Evolutionary conservation across 257 asterid genomes (phyloP).

Genomic region (Plantago ovata): DNA sequence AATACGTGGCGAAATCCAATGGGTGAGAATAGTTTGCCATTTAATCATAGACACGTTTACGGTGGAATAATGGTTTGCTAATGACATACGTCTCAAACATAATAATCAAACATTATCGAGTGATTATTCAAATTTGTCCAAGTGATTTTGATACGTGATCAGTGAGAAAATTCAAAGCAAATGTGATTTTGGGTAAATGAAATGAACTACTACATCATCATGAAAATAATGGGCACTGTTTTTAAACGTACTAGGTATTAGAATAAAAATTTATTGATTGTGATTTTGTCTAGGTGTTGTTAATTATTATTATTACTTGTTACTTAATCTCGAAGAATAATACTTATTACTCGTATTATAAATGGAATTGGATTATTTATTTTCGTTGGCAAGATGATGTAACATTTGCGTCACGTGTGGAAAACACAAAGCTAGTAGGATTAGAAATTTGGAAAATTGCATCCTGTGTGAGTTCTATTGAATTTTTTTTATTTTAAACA

Average conservation of each 20-base stretch:
- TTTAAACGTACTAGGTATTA: background rate
- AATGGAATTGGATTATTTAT: no score
- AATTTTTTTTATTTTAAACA: no score
- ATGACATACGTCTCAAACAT: slow-evolving; percentile 32
- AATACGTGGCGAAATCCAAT: slow-evolving; percentile 20
- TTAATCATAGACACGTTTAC: slow-evolving; percentile 36
- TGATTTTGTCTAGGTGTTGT: background rate
- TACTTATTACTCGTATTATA: no score
- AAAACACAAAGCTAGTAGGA: no score
- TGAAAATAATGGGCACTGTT: background rate
- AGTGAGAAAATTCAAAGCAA: slow-evolving; percentile 9
- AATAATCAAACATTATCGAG: slow-evolving; percentile 37
- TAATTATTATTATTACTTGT: no score
- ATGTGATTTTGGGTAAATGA: background rate
- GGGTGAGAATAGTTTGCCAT: slow-evolving; percentile 10
- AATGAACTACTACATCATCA: background rate
- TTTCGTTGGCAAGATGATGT: background rate
- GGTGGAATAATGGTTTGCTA: slow-evolving; percentile 8
- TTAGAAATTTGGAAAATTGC: no score
- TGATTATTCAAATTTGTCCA: background rate
- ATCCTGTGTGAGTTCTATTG: no score
- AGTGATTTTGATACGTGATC: slow-evolving; percentile 33
- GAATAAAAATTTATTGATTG: background rate
- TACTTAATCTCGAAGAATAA: no score
- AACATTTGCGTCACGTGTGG: no score